A percentile compares a stretch with the other conserved stretches of the same genome.
phyloP scores from a whole-genome alignment of 805 yeast species.

The Groenewaldozyma salmanticensis region DNA sequence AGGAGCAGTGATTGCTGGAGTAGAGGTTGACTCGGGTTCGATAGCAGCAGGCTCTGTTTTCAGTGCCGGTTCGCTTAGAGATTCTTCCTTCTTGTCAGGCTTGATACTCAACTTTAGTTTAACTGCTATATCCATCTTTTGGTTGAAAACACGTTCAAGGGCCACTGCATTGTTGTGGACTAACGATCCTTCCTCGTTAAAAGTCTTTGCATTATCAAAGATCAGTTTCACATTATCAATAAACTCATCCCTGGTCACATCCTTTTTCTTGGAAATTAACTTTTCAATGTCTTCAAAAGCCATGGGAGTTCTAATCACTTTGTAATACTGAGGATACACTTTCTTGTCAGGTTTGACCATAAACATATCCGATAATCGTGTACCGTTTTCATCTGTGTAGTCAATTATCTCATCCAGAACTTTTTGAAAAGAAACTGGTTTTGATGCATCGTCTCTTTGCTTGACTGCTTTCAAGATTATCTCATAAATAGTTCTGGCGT shows the following conservation, averaged over 20 bases:
- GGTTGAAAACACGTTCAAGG: constrained; percentile 42
- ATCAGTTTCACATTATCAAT: constrained; percentile 49
- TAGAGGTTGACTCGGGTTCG: neutral
- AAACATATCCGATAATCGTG: constrained; percentile 58
- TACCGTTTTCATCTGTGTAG: constrained; percentile 22
- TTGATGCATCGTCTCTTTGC: constrained; percentile 26
- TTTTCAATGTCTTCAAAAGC: constrained; percentile 52
- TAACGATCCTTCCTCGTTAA: constrained; percentile 63
- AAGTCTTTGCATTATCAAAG: constrained; percentile 68
- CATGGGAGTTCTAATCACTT: constrained; percentile 62
- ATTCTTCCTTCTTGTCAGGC: constrained; percentile 3
- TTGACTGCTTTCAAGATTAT: constrained; percentile 41
- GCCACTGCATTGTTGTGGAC: constrained; percentile 63
- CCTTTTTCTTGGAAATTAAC: constrained; percentile 38
- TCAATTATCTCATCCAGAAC: constrained; percentile 8
- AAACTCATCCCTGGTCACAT: constrained; percentile 48
- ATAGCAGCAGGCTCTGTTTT: neutral
- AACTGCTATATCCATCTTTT: constrained; percentile 14
- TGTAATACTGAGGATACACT: constrained; percentile 73
- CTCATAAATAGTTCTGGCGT: constrained; percentile 47
- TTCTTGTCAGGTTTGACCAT: constrained; percentile 61
- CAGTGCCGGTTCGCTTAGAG: constrained; percentile 5
- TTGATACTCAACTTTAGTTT: neutral
- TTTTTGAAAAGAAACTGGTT: neutral
- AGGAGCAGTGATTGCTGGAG: neutral